Percentiles rank a stretch among this genome's conserved stretches.
These are phyloP conservation scores for Gremmenia infestans DNA, from an alignment of 2,329 filamentous ascomycete species.

Conservation along the genomic window DNA sequence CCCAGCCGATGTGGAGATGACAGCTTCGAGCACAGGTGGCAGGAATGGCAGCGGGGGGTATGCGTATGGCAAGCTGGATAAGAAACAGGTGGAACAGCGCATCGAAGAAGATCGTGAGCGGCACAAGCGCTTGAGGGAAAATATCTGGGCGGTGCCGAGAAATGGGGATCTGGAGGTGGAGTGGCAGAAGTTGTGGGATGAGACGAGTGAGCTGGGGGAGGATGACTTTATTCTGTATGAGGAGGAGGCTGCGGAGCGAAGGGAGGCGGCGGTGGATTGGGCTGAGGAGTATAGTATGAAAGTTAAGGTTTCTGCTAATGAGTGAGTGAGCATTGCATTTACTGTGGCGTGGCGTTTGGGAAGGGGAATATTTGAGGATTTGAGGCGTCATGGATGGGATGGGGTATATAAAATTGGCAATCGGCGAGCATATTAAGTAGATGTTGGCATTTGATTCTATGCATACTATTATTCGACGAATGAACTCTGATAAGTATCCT, in stretches of 20 bases:
- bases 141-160: slow-evolving; percentile 81
- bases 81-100: slow-evolving; percentile 86
- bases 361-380: too few species aligned
- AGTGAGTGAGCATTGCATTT: background rate
- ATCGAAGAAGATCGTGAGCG: slow-evolving; percentile 96
- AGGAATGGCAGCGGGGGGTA: background rate
- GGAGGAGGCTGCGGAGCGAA: slow-evolving; percentile 57
- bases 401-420: too few species aligned
- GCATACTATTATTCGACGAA: too few species aligned
- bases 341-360: too few species aligned
- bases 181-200: slow-evolving; percentile 78
- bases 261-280: slow-evolving; percentile 22
- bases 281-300: slow-evolving; percentile 19
- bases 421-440: too few species aligned
- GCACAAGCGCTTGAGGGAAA: slow-evolving; percentile 87
- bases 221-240: slow-evolving; percentile 74
- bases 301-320: background rate
- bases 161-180: slow-evolving; percentile 58
- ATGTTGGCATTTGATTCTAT: too few species aligned
- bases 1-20: slow-evolving; percentile 21
- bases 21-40: slow-evolving; percentile 17
- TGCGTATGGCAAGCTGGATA: slow-evolving; percentile 55
- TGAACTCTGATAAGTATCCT: too few species aligned
- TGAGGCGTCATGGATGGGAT: too few species aligned
- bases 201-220: slow-evolving; percentile 78